Conservation (phyloP, 176 grass and related monocot genomes). For the Carex littledalei region DNA sequence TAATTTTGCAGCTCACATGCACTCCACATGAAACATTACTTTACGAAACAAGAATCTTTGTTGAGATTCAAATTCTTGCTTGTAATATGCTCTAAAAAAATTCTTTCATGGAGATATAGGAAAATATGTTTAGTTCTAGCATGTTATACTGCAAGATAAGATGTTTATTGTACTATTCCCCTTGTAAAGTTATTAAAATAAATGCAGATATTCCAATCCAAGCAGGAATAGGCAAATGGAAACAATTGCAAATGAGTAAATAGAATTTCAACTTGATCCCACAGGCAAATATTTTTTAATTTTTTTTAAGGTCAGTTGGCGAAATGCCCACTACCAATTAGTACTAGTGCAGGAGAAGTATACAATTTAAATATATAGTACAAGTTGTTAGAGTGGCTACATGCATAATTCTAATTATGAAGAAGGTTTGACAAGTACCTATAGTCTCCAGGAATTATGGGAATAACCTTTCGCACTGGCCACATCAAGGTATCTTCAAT, state of each 20-base stretch:
- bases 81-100: background rate
- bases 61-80: background rate
- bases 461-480: slow-evolving; percentile 92
- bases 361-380: no score
- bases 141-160: background rate
- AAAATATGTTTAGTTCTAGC: background rate
- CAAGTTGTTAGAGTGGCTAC: background rate
- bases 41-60: background rate
- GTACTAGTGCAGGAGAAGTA: no score
- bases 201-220: background rate
- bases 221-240: background rate
- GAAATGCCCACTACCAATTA: no score
- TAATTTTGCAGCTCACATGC: background rate
- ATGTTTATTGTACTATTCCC: background rate
- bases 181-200: background rate
- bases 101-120: background rate
- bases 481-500: slow-evolving; percentile 92
- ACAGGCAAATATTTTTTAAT: background rate
- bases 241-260: background rate
- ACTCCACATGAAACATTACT: background rate
- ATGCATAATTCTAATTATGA: background rate
- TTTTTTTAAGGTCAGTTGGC: background rate
- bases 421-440: slow-evolving; percentile 36
- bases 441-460: slow-evolving; percentile 94
- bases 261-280: background rate